Evolutionary conservation across 805 yeast species (phyloP).

Genomic region (Jamesozyma piceae): DNA sequence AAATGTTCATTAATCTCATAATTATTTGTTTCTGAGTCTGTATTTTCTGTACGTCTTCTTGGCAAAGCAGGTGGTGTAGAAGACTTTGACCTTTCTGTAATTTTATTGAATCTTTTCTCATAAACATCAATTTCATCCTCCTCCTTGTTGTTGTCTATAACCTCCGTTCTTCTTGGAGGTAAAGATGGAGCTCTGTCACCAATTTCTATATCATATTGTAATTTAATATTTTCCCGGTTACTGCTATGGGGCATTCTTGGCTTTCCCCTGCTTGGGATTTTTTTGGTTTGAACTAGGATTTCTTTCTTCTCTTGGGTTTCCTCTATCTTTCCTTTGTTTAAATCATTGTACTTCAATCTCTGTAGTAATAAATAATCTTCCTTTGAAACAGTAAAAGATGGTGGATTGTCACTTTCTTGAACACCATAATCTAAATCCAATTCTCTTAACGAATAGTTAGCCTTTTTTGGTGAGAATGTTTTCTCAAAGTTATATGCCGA

Average conservation of each 20-base stretch:
- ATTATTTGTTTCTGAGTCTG: background rate
- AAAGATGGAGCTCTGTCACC: constrained; percentile 4
- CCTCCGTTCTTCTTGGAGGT: constrained; percentile 1
- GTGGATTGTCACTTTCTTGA: background rate
- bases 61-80: constrained; percentile 1
- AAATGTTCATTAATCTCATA: too few species aligned
- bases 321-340: background rate
- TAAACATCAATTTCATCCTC: background rate
- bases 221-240: background rate
- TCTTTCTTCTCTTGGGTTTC: background rate
- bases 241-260: constrained; percentile 9
- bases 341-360: constrained; percentile 10
- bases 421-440: constrained; percentile 4
- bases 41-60: background rate
- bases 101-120: background rate
- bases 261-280: constrained; percentile 21
- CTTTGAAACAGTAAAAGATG: constrained; percentile 14
- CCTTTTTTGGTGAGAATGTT: constrained; percentile 22
- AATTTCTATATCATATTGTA: background rate
- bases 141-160: background rate
- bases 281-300: background rate
- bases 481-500: constrained; percentile 28
- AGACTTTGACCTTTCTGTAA: background rate
- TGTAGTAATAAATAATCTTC: constrained; percentile 25
- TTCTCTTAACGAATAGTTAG: constrained; percentile 4